phyloP scores from a whole-genome alignment of 805 yeast genomes.

The Kluyveromyces lactis region DNA sequence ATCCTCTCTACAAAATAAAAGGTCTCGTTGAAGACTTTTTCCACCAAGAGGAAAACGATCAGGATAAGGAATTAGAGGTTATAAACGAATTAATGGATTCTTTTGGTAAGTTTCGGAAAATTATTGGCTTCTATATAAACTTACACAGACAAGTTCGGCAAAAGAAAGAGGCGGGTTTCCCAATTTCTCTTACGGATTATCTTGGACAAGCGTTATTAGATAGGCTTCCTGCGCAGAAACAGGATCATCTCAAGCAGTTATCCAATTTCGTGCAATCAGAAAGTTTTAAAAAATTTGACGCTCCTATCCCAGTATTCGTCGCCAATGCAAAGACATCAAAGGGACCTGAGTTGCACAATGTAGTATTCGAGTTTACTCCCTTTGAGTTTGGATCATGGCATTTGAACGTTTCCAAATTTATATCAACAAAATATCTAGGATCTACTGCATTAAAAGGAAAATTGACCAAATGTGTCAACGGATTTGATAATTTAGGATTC shows the following conservation, averaged over 20 bases:
- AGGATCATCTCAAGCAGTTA: conserved; percentile 21
- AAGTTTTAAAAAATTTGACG: conserved; percentile 27
- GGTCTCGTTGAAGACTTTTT: conserved; percentile 9
- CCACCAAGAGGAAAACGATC: conserved; percentile 14
- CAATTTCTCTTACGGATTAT: conserved; percentile 54
- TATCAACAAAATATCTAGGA: conserved; percentile 46
- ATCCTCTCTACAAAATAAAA: conserved; percentile 10
- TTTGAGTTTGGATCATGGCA: conserved; percentile 69
- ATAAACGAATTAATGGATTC: conserved; percentile 15
- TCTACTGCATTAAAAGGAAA: conserved; percentile 38
- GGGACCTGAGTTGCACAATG: conserved; percentile 30
- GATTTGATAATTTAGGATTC: conserved; percentile 52
- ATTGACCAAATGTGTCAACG: conserved; percentile 38
- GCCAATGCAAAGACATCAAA: conserved; percentile 33
- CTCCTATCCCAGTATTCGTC: conserved; percentile 46
- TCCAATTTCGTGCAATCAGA: conserved; percentile 34
- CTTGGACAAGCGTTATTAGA: conserved; percentile 58
- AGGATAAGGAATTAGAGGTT: conserved; percentile 8
- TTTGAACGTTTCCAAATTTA: conserved; percentile 36
- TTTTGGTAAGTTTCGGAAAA: conserved; percentile 24
- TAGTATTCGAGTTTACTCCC: conserved; percentile 51
- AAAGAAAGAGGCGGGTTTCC: conserved; percentile 46
- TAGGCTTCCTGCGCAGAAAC: conserved; percentile 10
- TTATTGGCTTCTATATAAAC: conserved; percentile 40
- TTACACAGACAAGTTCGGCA: conserved; percentile 47